Conservation (phyloP, 1,139 yeast genomes). For the Saccharomyces hybrid region DNA sequence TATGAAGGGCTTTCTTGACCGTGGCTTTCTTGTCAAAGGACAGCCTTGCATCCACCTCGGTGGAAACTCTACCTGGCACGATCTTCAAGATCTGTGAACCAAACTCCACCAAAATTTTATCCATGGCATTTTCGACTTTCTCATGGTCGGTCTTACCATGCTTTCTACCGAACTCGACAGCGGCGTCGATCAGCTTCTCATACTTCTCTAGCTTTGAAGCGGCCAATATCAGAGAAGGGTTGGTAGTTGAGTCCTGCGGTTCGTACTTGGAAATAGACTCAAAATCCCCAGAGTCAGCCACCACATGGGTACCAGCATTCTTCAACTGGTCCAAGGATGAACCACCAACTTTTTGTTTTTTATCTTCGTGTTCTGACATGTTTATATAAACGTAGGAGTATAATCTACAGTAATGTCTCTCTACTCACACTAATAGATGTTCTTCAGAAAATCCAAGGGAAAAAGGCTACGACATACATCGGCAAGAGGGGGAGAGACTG, state of each 20-base stretch:
- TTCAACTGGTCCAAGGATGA: slow-evolving; percentile 74
- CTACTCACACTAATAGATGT: no score
- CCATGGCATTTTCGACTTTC: slow-evolving; percentile 70
- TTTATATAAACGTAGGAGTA: not conserved
- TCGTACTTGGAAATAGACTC: slow-evolving; percentile 95
- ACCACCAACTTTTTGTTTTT: slow-evolving; percentile 42
- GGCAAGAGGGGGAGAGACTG: not conserved
- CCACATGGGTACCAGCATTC: slow-evolving; percentile 90
- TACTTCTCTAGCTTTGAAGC: slow-evolving; percentile 88
- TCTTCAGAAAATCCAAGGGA: no score
- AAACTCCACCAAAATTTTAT: slow-evolving; percentile 86
- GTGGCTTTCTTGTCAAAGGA: slow-evolving; percentile 83
- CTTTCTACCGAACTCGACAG: slow-evolving; percentile 75
- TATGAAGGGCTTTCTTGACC: slow-evolving; percentile 77
- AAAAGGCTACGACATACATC: not conserved
- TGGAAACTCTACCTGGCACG: no score
- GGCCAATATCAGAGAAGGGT: slow-evolving; percentile 94
- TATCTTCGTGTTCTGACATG: slow-evolving; percentile 23
- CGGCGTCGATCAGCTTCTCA: slow-evolving; percentile 79
- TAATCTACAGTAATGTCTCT: no score
- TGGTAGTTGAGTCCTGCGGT: slow-evolving; percentile 99
- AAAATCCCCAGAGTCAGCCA: slow-evolving; percentile 97
- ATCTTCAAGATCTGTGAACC: slow-evolving; percentile 70
- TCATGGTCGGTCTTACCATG: slow-evolving; percentile 50
- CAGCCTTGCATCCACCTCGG: no score